Conservation (phyloP, 2,329 filamentous ascomycete genomes). For the Talaromyces islandicus region DNA sequence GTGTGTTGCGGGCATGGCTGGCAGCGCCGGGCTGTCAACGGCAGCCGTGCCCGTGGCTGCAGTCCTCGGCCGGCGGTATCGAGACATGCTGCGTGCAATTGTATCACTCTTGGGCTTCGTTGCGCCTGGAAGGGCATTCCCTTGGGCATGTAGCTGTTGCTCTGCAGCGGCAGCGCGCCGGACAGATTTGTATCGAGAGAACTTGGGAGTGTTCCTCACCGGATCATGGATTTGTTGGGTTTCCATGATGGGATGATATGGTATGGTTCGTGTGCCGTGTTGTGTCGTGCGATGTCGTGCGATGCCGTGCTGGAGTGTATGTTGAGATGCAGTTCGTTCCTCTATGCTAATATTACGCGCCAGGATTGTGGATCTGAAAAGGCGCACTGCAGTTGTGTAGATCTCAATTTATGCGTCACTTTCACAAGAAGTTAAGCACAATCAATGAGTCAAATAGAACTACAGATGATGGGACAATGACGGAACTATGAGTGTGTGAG, state of each 20-base stretch:
- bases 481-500: neutral
- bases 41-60: conserved; percentile 12
- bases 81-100: conserved; percentile 31
- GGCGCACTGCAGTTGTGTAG: neutral
- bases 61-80: conserved; percentile 24
- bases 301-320: neutral
- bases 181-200: conserved; percentile 55
- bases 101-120: conserved; percentile 18
- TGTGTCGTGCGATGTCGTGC: neutral
- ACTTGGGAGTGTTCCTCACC: conserved; percentile 33
- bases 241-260: conserved; percentile 17
- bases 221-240: conserved; percentile 10
- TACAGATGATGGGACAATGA: neutral
- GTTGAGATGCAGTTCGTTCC: neutral
- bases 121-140: neutral
- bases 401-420: neutral
- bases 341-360: neutral
- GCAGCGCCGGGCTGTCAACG: conserved; percentile 8
- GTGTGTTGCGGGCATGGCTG: conserved; percentile 10
- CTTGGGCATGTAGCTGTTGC: neutral
- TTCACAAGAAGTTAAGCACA: neutral
- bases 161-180: conserved; percentile 34
- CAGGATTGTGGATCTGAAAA: neutral
- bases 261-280: neutral
- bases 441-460: neutral